Evolutionary conservation across 176 grass and related monocot species (phyloP), one percentile per base, ranked within the genome.

Genomic region (Cenchrus americanus): DNA sequence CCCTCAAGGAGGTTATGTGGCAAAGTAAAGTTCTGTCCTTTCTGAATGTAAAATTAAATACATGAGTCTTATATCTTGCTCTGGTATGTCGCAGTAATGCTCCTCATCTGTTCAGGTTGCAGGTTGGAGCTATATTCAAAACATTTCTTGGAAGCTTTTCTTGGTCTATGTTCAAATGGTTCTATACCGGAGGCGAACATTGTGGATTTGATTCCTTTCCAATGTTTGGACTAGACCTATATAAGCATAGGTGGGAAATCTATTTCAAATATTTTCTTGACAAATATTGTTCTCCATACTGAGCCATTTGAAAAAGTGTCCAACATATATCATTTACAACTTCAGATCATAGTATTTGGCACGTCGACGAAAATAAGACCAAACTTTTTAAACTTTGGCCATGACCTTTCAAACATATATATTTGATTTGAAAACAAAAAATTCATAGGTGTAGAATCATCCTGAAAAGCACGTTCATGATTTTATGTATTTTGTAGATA

Each of bases 81-180:
- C 66, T 73, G 0, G 8, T 10, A 12, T 34, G 1, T 30, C 63
- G 11, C 41, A 61, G 47, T 82, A 79, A 64, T 23, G 3, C 62
- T 21, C 3, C 0, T 60, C 65, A 66, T 42, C 53, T 19, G 37
- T 55, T 32, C 50, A 95, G 90, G 60, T 59, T 92, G 65, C 90
- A 93, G 75, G 83, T 93, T 76, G 59, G 66, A 0, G 58, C 79
- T 22, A 69, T 95, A 62, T 79, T 90, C 69, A 96, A 91, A 85
- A 21, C 84, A 52, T 96, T 96, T 75, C 1, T 73, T 4, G 86
- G 74, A 54, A 96, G 90, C 75, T 87, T 96, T 66, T 75, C 76
- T 5, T 96, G 94, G 94, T 75, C 83, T n/a, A 21, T 87, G 30
- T 96, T 93, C 77, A 78, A 88, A 24, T 96, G 94, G 90, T 92